Percentiles rank a stretch among this genome's conserved stretches.
phyloP scores from a whole-genome alignment of 139 green algal genomes.

The Coelastrella sp. region DNA sequence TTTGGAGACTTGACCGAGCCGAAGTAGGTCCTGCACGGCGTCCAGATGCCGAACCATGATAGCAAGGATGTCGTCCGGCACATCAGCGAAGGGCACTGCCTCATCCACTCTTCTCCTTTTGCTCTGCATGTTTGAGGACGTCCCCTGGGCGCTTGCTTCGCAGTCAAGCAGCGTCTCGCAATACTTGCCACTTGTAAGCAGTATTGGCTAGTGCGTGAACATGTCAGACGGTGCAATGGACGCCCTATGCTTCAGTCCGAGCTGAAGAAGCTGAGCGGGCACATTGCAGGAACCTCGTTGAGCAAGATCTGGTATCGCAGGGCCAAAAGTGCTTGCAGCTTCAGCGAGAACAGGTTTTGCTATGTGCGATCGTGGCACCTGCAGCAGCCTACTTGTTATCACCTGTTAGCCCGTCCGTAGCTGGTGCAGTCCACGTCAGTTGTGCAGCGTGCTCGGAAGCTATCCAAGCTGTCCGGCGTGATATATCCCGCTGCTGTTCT shows the following conservation, averaged over 20 bases:
- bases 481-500: too few species aligned
- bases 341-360: background rate
- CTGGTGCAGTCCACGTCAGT: background rate
- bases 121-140: background rate
- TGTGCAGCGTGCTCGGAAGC: background rate
- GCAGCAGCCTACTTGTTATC: too few species aligned
- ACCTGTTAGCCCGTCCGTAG: too few species aligned
- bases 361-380: background rate
- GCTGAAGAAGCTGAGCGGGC: background rate
- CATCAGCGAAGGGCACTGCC: background rate
- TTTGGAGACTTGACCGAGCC: background rate
- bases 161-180: background rate
- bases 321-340: background rate
- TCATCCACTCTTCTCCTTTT: background rate
- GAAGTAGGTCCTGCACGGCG: conserved; percentile 2
- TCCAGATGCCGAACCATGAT: background rate
- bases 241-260: background rate
- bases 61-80: conserved; percentile 3
- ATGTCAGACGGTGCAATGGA: background rate
- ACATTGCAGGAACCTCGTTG: background rate
- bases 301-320: background rate
- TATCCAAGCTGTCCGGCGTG: too few species aligned
- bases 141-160: background rate
- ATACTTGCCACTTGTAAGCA: background rate
- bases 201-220: background rate